Base-by-base conservation (phyloP, 345 rosid species). In the Lepidium africanum region DNA sequence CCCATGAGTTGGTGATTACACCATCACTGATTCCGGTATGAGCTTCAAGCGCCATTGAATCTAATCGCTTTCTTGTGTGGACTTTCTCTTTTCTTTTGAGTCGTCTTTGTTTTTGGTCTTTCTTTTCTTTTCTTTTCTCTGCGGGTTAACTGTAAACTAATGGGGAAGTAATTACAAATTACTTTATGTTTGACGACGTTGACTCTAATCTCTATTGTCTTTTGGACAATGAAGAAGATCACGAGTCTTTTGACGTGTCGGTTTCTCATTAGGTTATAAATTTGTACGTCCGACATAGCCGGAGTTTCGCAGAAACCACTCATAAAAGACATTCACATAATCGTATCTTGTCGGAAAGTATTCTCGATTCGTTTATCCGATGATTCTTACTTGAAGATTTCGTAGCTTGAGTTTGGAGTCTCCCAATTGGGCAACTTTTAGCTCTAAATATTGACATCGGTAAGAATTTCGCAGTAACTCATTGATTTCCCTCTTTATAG, bases 1-100 rank as follows among this genome's bases (percentile, higher is more conserved):
- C 65, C 54, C 88, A 80, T 11, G 87, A 71, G 25, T 52, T 67
- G 78, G 47, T 67, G 79, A 86, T 75, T 12, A 65, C 38, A 56
- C 83, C 90, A 51, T 50, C 77, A 27, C 6, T 45, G 57, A 83
- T 59, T 39, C 76, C 76, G 5, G 67, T 6, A 33, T 21, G 30
- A 14, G 58, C 80, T 69, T 56, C 72, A 27, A 64, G 45, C 50
- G 66, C 74, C 81, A 67, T 70, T 50, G 59, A 10, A 42, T 39
- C 55, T 16, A 10, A 10, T 47, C 45, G 37, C 58, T 55, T 21
- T 16, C 10, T 49, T 16, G 61, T 16, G 61, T 36, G 9, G 57
- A 33, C 60, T 39, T 23, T 36, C 21, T 37, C 21, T 56, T 25
- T 65, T 51, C 39, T 64, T 25, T 11, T 63, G 51, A 5, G 10